These are phyloP conservation scores for Phaseolus coccineus DNA, from an alignment of 331 rosid genomes.

Conservation along the genomic window DNA sequence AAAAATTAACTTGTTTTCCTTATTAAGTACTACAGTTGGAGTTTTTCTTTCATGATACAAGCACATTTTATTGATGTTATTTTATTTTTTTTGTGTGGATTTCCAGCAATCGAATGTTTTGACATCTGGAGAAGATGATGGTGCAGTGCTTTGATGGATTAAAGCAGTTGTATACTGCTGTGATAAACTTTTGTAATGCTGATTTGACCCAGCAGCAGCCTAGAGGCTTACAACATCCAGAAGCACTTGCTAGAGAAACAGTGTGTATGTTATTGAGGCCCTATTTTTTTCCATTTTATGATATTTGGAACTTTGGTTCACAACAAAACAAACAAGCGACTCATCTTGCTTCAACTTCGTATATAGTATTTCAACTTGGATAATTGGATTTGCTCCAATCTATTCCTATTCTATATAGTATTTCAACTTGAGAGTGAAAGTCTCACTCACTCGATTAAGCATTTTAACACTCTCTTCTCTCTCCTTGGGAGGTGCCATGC, in stretches of 20 bases:
- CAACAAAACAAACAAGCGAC: no score
- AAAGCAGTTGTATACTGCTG: conserved; percentile 41
- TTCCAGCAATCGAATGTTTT: conserved; percentile 55
- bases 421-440: not conserved
- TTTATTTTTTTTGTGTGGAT: not conserved
- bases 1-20: not conserved
- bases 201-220: conserved; percentile 29
- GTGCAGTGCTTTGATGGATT: conserved; percentile 56
- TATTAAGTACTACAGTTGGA: not conserved
- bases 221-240: conserved; percentile 52
- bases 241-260: conserved; percentile 54
- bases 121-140: conserved; percentile 46
- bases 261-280: conserved; percentile 51
- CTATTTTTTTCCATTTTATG: conserved; percentile 29
- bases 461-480: not conserved
- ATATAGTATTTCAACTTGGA: not conserved
- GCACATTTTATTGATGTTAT: not conserved
- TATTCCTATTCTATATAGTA: not conserved
- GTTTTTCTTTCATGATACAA: not conserved
- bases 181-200: conserved; percentile 36
- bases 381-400: not conserved
- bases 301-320: not conserved
- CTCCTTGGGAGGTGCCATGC: not conserved
- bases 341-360: not conserved
- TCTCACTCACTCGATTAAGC: not conserved